Percentiles rank a stretch among this genome's conserved stretches.
Evolutionary conservation across 257 asterid genomes (phyloP).

Genomic region (Coffea canephora): DNA sequence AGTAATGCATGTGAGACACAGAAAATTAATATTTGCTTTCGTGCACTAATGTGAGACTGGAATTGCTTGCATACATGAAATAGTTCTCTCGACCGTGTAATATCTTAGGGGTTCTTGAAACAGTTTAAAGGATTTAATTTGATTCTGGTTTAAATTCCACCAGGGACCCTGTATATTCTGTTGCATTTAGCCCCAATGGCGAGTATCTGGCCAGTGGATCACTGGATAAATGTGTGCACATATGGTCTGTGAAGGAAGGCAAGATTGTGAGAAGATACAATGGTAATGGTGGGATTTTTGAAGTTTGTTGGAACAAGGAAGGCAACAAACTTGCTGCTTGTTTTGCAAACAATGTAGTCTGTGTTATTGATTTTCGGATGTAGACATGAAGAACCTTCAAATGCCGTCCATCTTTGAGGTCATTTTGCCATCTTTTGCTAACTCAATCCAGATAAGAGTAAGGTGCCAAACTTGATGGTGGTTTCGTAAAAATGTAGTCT

Average conservation of each 20-base stretch:
- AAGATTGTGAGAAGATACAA: constrained; percentile 74
- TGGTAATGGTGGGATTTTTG: constrained; percentile 90
- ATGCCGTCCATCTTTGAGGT: not conserved
- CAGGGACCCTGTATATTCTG: constrained; percentile 95
- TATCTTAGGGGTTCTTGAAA: not conserved
- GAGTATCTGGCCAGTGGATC: constrained; percentile 96
- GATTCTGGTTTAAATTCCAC: constrained; percentile 26
- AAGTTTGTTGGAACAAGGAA: constrained; percentile 98
- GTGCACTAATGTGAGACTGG: not conserved
- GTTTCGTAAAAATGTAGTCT: constrained; percentile 85
- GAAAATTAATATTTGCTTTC: not conserved
- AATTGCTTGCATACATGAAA: not conserved
- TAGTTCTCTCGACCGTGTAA: not conserved
- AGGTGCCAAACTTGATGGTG: constrained; percentile 78
- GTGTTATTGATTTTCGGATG: constrained; percentile 85
- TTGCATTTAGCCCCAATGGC: constrained; percentile 90
- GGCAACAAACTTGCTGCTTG: constrained; percentile 91
- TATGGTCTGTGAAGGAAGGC: constrained; percentile 97
- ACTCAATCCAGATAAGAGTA: constrained; percentile 54
- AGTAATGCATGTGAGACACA: too few species aligned
- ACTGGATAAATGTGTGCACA: constrained; percentile 78
- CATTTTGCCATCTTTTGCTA: not conserved
- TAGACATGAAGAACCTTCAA: constrained; percentile 26
- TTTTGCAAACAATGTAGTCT: constrained; percentile 85
- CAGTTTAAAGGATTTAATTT: not conserved